Conservation (phyloP, 352 stramenopile species). For the Phytophthora chlamydospora region DNA sequence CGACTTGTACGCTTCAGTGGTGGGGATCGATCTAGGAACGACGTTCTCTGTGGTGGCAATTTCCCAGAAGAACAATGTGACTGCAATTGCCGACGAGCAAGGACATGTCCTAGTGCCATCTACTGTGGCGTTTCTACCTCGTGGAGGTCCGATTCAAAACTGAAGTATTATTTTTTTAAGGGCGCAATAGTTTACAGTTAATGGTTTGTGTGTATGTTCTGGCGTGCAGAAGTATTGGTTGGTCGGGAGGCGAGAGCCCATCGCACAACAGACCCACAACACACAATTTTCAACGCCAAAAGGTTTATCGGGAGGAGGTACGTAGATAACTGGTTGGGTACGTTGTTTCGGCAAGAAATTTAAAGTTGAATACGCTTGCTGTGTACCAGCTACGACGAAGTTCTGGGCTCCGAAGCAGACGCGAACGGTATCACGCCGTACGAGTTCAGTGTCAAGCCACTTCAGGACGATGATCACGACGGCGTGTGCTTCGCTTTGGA, state of each 20-base stretch:
- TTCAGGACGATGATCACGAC: conserved; percentile 12
- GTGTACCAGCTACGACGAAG: conserved; percentile 36
- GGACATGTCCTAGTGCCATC: conserved; percentile 65
- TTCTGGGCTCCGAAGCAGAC: conserved; percentile 21
- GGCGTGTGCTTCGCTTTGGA: conserved; percentile 59
- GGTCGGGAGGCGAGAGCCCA: conserved; percentile 54
- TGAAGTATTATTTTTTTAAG: not conserved
- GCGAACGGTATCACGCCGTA: conserved; percentile 38
- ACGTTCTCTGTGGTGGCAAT: conserved; percentile 84
- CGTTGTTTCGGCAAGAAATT: too few species aligned
- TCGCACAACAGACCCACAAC: conserved; percentile 53
- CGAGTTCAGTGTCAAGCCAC: conserved; percentile 46
- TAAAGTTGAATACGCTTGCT: conserved; percentile 6
- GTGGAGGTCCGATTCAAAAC: conserved; percentile 42
- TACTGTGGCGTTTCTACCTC: conserved; percentile 63
- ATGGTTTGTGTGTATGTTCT: not conserved
- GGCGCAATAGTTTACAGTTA: not conserved
- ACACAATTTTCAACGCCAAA: conserved; percentile 84
- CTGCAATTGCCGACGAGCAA: conserved; percentile 56
- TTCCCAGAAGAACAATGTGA: conserved; percentile 67
- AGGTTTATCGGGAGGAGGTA: conserved; percentile 70
- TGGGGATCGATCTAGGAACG: conserved; percentile 78
- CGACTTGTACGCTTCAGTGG: conserved; percentile 24
- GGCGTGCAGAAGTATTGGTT: conserved; percentile 44
- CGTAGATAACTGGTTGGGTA: not conserved